phyloP scores from a whole-genome alignment of 345 rosid genomes.

The Pistacia atlantica region DNA sequence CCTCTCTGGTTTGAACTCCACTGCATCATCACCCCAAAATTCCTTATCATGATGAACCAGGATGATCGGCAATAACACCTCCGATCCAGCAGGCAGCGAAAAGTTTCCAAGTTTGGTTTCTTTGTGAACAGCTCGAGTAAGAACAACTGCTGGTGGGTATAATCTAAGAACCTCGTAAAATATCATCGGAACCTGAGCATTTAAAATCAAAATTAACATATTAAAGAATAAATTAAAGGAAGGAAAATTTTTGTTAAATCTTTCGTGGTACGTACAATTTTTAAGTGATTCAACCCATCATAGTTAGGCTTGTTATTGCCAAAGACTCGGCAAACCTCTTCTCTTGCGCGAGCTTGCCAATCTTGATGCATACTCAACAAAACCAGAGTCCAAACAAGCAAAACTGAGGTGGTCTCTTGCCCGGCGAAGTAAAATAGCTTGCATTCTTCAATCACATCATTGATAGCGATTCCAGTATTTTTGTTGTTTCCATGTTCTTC shows the following conservation, averaged over 20 bases:
- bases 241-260: too few relatives aligned
- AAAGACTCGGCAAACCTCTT: conserved; percentile 56
- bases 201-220: neutral
- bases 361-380: conserved; percentile 46
- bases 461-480: conserved; percentile 26
- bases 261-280: conserved; percentile 36
- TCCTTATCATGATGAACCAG: conserved; percentile 34
- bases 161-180: conserved; percentile 43
- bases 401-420: conserved; percentile 58
- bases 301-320: conserved; percentile 30
- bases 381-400: conserved; percentile 62
- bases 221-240: neutral
- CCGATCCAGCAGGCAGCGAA: conserved; percentile 28
- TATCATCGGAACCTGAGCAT: conserved; percentile 35
- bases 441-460: conserved; percentile 68
- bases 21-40: conserved; percentile 42
- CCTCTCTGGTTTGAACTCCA: conserved; percentile 37
- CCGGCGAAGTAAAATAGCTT: conserved; percentile 68
- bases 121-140: conserved; percentile 18
- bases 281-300: conserved; percentile 42
- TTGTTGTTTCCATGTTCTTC: conserved; percentile 27
- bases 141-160: conserved; percentile 29
- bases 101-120: conserved; percentile 32
- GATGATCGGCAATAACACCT: conserved; percentile 21
- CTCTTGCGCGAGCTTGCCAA: conserved; percentile 67